Percentiles rank a stretch among this genome's conserved stretches.
Evolutionary conservation across 2,329 filamentous ascomycete genomes (phyloP).

Genomic region (Aureobasidium subglaciale): DNA sequence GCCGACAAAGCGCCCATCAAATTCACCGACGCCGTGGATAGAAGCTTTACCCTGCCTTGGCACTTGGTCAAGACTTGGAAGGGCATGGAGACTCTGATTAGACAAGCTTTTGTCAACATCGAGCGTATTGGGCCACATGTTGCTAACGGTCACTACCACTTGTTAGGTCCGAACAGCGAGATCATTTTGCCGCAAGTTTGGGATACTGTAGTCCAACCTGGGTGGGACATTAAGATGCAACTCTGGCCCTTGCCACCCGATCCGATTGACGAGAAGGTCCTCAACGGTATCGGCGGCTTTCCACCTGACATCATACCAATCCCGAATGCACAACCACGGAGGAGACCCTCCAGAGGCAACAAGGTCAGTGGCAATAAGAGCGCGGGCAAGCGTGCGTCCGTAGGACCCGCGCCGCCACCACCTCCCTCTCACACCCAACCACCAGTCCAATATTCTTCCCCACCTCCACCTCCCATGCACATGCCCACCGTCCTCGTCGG

Average conservation of each 20-base stretch:
- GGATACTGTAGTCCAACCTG: slow-evolving; percentile 42
- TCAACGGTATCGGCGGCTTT: not conserved
- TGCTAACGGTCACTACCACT: slow-evolving; percentile 40
- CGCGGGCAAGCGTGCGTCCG: slow-evolving; percentile 10
- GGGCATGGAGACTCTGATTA: slow-evolving; percentile 44
- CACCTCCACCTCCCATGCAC: not conserved
- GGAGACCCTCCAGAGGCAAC: not conserved
- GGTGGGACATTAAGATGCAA: slow-evolving; percentile 43
- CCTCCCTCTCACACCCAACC: not conserved
- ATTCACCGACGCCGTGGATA: slow-evolving; percentile 84
- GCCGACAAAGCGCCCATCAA: slow-evolving; percentile 66
- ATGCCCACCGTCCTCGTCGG: not conserved
- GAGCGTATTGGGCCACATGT: slow-evolving; percentile 41
- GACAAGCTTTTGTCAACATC: slow-evolving; percentile 43
- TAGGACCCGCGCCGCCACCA: not conserved
- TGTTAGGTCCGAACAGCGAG: slow-evolving; percentile 41
- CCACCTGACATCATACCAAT: not conserved
- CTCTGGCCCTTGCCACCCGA: slow-evolving; percentile 41
- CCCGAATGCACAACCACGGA: not conserved
- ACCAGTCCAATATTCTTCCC: not conserved
- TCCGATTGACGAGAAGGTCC: not conserved
- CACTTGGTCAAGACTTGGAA: slow-evolving; percentile 67
- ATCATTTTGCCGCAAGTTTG: slow-evolving; percentile 45
- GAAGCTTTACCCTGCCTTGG: slow-evolving; percentile 90
- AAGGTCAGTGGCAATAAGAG: slow-evolving; percentile 11